Evolutionary conservation across 805 yeast species (phyloP).

Genomic region (Kluyveromyces lactis): DNA sequence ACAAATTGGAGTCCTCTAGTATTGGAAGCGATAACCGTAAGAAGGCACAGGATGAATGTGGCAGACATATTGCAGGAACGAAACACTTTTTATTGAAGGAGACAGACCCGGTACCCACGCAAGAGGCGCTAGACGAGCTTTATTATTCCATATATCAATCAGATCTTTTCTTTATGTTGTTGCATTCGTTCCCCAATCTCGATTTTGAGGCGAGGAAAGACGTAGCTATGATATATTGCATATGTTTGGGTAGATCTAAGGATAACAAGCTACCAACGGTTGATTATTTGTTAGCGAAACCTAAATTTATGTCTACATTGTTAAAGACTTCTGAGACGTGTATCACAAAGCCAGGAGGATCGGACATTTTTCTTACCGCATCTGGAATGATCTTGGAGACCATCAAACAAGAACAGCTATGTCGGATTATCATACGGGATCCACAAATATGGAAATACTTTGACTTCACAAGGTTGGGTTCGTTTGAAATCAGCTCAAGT

Average conservation of each 20-base stretch:
- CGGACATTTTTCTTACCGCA: slow-evolving; percentile 60
- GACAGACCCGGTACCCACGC: slow-evolving; percentile 44
- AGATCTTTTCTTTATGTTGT: slow-evolving; percentile 57
- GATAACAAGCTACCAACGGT: slow-evolving; percentile 79
- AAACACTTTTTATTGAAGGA: slow-evolving; percentile 57
- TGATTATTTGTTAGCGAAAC: slow-evolving; percentile 64
- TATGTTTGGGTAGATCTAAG: slow-evolving; percentile 68
- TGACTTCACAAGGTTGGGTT: slow-evolving; percentile 61
- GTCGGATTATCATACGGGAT: slow-evolving; percentile 49
- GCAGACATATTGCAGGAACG: slow-evolving; percentile 55
- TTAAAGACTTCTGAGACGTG: slow-evolving; percentile 66
- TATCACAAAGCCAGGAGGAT: slow-evolving; percentile 15
- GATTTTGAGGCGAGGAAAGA: slow-evolving; percentile 90
- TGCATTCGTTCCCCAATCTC: slow-evolving; percentile 51
- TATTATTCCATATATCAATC: slow-evolving; percentile 73
- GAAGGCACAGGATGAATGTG: slow-evolving; percentile 64
- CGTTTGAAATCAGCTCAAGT: slow-evolving; percentile 88
- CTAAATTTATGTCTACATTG: slow-evolving; percentile 54
- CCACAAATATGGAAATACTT: slow-evolving; percentile 75
- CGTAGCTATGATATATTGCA: slow-evolving; percentile 62
- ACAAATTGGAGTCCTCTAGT: slow-evolving; percentile 43
- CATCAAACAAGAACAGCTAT: slow-evolving; percentile 65
- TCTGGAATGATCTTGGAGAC: slow-evolving; percentile 83
- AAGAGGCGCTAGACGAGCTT: slow-evolving; percentile 66
- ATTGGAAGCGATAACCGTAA: slow-evolving; percentile 25